Evolutionary conservation across 1,139 yeast species (phyloP).

Genomic region (Fermentozyma sake): DNA sequence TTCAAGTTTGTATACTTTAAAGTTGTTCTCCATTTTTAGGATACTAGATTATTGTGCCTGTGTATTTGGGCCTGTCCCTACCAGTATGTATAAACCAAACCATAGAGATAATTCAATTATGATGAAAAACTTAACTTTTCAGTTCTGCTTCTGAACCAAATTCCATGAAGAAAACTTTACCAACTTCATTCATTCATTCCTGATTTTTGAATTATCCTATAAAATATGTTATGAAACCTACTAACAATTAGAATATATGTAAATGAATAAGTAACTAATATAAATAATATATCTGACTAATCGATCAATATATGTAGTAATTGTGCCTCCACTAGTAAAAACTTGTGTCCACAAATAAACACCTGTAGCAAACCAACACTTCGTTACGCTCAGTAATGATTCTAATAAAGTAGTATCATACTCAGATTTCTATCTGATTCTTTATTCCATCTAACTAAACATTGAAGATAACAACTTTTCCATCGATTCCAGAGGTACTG

Average conservation of each 20-base stretch:
- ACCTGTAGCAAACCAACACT: too few relatives aligned
- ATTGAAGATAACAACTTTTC: constrained; percentile 71
- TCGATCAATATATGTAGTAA: too few relatives aligned
- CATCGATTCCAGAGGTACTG: constrained; percentile 67
- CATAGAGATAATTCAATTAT: constrained; percentile 15
- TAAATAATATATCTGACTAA: constrained; percentile 1
- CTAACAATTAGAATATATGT: constrained; percentile 1
- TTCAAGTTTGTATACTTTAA: constrained; percentile 3
- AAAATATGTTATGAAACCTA: neutral
- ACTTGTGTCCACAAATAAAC: too few relatives aligned
- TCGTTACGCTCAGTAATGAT: too few relatives aligned
- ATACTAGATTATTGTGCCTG: too few relatives aligned
- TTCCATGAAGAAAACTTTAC: constrained; percentile 60
- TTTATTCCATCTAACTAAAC: too few relatives aligned
- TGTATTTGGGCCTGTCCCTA: neutral
- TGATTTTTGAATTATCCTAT: too few relatives aligned
- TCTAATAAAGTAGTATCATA: too few relatives aligned
- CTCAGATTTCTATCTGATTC: too few relatives aligned
- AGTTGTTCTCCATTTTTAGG: too few relatives aligned
- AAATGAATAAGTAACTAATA: neutral
- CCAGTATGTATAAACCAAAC: neutral
- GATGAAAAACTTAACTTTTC: constrained; percentile 61
- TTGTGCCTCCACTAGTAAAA: too few relatives aligned
- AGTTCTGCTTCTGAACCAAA: constrained; percentile 90
- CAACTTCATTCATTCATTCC: constrained; percentile 25